Percentiles rank a stretch among this genome's conserved stretches.
Conservation (phyloP, 768 basidiomycete species). For the Solioccasus polychromus region DNA sequence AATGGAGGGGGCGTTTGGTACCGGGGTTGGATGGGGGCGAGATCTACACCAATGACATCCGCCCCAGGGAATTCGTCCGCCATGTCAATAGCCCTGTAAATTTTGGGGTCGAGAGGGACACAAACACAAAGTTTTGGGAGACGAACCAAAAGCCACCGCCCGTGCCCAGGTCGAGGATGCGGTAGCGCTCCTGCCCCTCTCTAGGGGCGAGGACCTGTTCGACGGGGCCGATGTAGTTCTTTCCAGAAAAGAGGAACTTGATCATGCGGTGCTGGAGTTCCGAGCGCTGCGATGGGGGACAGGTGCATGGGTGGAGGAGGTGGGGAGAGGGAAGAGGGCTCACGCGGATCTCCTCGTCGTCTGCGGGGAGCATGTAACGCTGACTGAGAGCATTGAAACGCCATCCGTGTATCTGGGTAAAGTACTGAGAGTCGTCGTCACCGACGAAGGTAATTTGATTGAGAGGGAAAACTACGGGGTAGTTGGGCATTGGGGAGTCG, state of each 20-base stretch:
- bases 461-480: constrained; percentile 33
- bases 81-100: constrained; percentile 63
- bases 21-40: constrained; percentile 73
- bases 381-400: constrained; percentile 53
- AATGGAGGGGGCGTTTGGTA: constrained; percentile 27
- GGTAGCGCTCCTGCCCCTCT: constrained; percentile 30
- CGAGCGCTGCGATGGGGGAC: constrained; percentile 47
- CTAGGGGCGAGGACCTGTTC: constrained; percentile 47
- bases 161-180: constrained; percentile 67
- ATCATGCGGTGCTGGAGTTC: constrained; percentile 62
- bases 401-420: constrained; percentile 51
- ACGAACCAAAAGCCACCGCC: constrained; percentile 61
- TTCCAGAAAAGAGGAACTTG: constrained; percentile 63
- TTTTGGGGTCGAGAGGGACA: constrained; percentile 1
- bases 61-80: constrained; percentile 68
- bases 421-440: constrained; percentile 50
- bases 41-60: constrained; percentile 67
- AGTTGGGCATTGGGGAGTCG: constrained; percentile 18
- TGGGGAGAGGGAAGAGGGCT: constrained; percentile 1
- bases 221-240: constrained; percentile 66
- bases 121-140: neutral
- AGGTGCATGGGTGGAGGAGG: neutral
- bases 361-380: constrained; percentile 62
- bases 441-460: constrained; percentile 38
- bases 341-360: constrained; percentile 65